Conservation (phyloP, 495 filamentous ascomycete genomes). For the Penicillium turbatum region DNA sequence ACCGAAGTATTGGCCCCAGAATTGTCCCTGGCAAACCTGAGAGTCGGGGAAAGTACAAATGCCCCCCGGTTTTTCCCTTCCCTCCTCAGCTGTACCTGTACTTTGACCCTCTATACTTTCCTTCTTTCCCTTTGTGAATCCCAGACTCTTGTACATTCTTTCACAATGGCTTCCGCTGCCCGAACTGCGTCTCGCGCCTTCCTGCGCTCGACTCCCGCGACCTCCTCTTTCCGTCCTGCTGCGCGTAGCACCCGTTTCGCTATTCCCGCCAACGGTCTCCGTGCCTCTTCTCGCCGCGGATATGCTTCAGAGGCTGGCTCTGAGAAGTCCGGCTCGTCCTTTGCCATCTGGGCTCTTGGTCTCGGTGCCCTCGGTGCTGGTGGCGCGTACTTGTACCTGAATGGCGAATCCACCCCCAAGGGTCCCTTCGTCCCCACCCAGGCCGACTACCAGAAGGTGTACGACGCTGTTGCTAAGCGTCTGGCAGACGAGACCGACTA, state of each 20-base stretch:
- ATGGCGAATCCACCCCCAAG: constrained; percentile 44
- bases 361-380: constrained; percentile 60
- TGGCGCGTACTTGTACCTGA: constrained; percentile 66
- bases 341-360: constrained; percentile 47
- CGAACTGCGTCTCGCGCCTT: constrained; percentile 48
- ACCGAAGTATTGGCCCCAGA: constrained; percentile 5
- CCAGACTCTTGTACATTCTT: neutral
- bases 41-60: neutral
- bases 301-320: constrained; percentile 66
- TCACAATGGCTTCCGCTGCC: constrained; percentile 55
- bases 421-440: constrained; percentile 64
- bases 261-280: constrained; percentile 59
- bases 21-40: neutral
- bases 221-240: constrained; percentile 44
- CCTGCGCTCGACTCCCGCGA: constrained; percentile 45
- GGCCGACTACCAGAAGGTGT: constrained; percentile 94
- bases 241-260: constrained; percentile 55
- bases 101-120: constrained; percentile 12
- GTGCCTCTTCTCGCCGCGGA: constrained; percentile 62
- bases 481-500: constrained; percentile 90
- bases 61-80: constrained; percentile 18
- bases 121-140: constrained; percentile 6
- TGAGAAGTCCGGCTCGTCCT: constrained; percentile 46
- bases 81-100: constrained; percentile 18
- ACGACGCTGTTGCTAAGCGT: constrained; percentile 74